Conservation (phyloP, 1,139 yeast species). For the Debaryomyces subglobosus region DNA sequence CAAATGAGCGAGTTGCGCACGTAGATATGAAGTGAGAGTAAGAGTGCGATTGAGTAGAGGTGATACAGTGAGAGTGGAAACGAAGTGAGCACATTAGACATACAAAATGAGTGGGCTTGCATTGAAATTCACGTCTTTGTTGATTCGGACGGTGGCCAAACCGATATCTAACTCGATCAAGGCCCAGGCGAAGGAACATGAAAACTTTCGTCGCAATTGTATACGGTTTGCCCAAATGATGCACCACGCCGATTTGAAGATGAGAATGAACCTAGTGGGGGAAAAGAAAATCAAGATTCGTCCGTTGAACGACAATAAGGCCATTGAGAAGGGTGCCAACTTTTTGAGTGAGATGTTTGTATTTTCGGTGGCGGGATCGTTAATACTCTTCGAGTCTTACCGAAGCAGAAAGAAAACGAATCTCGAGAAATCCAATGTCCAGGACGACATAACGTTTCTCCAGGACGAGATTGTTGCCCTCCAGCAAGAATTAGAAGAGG, state of each 20-base stretch:
- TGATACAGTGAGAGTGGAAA: not conserved
- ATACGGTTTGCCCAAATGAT: slow-evolving; percentile 73
- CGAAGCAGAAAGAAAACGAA: slow-evolving; percentile 69
- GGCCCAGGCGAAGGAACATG: slow-evolving; percentile 77
- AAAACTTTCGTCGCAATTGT: slow-evolving; percentile 62
- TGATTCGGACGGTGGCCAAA: slow-evolving; percentile 78
- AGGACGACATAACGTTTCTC: slow-evolving; percentile 67
- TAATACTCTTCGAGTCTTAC: slow-evolving; percentile 73
- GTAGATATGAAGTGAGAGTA: not conserved
- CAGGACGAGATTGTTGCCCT: slow-evolving; percentile 73
- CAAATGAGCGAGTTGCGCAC: not conserved
- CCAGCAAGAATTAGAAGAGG: slow-evolving; percentile 45
- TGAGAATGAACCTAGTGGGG: slow-evolving; percentile 68
- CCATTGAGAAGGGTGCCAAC: slow-evolving; percentile 82
- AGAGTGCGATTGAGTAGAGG: not conserved
- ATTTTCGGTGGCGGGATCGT: slow-evolving; percentile 77
- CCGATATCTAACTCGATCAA: slow-evolving; percentile 78
- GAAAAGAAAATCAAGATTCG: slow-evolving; percentile 60
- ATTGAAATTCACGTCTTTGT: slow-evolving; percentile 71
- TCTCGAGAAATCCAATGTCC: slow-evolving; percentile 61
- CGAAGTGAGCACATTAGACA: not conserved
- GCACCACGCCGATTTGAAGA: slow-evolving; percentile 65
- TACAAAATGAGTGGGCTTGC: slow-evolving; percentile 58
- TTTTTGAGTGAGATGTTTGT: slow-evolving; percentile 77
- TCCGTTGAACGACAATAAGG: slow-evolving; percentile 82